These are phyloP conservation scores for Lagerstroemia speciosa DNA, from an alignment of 345 rosid genomes.

Conservation along the genomic window DNA sequence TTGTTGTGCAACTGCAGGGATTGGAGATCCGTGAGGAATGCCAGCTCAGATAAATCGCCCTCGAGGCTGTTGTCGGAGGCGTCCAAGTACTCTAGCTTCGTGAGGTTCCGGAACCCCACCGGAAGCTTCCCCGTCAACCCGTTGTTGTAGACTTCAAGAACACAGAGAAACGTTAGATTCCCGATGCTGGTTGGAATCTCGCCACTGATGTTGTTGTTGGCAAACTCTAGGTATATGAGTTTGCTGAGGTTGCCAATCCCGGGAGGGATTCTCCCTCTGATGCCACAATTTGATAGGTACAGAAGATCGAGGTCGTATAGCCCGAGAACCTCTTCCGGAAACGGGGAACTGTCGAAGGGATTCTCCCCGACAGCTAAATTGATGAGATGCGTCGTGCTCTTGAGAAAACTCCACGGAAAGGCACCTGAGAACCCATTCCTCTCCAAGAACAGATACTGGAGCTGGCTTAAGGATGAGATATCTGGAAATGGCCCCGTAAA, in stretches of 20 bases:
- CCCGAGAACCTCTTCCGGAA: slow-evolving; percentile 21
- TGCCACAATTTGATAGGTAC: slow-evolving; percentile 25
- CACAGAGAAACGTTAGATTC: slow-evolving; percentile 22
- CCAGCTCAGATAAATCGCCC: slow-evolving; percentile 32
- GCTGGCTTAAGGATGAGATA: slow-evolving; percentile 10
- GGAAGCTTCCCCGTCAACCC: slow-evolving; percentile 30
- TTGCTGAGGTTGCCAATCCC: slow-evolving; percentile 25
- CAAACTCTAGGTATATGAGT: slow-evolving; percentile 23
- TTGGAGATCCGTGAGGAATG: slow-evolving; percentile 19
- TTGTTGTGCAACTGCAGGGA: slow-evolving; percentile 18
- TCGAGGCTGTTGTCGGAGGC: slow-evolving; percentile 21
- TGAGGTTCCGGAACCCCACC: slow-evolving; percentile 26
- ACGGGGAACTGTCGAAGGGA: slow-evolving; percentile 20
- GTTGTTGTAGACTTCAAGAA: slow-evolving; percentile 29
- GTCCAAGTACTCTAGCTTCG: slow-evolving; percentile 28
- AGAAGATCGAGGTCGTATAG: slow-evolving; percentile 25
- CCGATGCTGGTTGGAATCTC: slow-evolving; percentile 16
- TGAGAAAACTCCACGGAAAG: slow-evolving; percentile 33
- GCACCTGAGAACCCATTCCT: slow-evolving; percentile 9
- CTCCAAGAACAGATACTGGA: slow-evolving; percentile 11
- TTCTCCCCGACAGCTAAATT: slow-evolving; percentile 31
- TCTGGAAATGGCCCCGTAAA: slow-evolving; percentile 15
- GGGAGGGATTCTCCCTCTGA: slow-evolving; percentile 23
- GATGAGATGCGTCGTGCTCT: slow-evolving; percentile 16
- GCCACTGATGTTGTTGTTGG: slow-evolving; percentile 23